Conservation (phyloP, 2,329 filamentous ascomycete genomes). For the Claviceps maximensis region DNA sequence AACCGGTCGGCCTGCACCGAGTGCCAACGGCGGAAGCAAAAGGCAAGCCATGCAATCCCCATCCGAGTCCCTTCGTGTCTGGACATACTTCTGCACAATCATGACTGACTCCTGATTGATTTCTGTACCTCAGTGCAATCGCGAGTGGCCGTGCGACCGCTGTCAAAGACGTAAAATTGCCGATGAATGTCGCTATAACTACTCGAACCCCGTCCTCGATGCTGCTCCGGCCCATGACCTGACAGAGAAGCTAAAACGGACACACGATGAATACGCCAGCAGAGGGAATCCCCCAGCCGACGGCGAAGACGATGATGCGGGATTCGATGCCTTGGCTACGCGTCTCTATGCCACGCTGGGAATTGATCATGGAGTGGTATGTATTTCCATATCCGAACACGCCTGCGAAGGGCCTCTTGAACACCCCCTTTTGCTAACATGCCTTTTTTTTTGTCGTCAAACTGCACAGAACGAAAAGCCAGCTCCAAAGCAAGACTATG, state of each 20-base stretch:
- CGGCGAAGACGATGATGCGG: constrained; percentile 2
- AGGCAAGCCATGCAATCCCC: constrained; percentile 15
- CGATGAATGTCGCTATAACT: constrained; percentile 16
- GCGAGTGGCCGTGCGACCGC: constrained; percentile 21
- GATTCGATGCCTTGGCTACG: constrained; percentile 11
- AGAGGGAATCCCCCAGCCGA: constrained; percentile 1
- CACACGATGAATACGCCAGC: constrained; percentile 1
- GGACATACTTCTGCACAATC: background rate
- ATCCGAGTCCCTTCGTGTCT: background rate
- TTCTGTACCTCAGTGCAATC: constrained; percentile 15
- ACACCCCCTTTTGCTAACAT: background rate
- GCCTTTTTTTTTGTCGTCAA: background rate
- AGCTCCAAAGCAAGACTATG: constrained; percentile 9
- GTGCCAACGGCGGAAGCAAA: constrained; percentile 27
- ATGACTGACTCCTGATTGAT: background rate
- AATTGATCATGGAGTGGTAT: constrained; percentile 8
- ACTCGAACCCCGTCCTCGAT: constrained; percentile 3
- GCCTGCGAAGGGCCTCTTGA: background rate
- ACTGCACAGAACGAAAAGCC: constrained; percentile 7
- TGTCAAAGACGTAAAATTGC: constrained; percentile 19
- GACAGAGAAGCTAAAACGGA: constrained; percentile 3
- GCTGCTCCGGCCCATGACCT: background rate
- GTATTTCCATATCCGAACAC: background rate
- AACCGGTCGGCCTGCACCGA: constrained; percentile 28
- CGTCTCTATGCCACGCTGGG: constrained; percentile 12